Evolutionary conservation across 352 stramenopile species (phyloP).

Genomic region (Phytophthora pistaciae): DNA sequence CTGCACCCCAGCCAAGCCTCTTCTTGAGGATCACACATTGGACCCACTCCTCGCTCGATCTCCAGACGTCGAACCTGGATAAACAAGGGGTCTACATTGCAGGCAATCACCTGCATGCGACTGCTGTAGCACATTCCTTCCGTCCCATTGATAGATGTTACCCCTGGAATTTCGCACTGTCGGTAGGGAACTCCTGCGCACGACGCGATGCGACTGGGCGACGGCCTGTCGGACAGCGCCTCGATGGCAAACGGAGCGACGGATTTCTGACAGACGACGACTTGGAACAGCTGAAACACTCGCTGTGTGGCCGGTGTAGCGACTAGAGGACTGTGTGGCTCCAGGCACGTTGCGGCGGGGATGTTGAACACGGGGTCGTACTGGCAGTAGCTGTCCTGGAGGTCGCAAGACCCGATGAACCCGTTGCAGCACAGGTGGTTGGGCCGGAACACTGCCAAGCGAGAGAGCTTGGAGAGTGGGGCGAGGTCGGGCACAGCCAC

Average conservation of each 20-base stretch:
- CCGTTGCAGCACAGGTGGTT: conserved; percentile 38
- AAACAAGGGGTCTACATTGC: conserved; percentile 24
- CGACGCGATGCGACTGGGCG: conserved; percentile 1
- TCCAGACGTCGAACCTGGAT: conserved; percentile 20
- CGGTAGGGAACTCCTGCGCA: conserved; percentile 28
- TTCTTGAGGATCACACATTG: conserved; percentile 8
- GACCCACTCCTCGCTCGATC: conserved; percentile 21
- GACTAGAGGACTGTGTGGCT: conserved; percentile 8
- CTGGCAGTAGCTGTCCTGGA: conserved; percentile 21
- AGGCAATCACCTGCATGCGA: conserved; percentile 36
- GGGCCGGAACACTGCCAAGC: conserved; percentile 21
- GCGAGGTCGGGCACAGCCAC: conserved; percentile 22
- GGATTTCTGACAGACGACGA: conserved; percentile 21
- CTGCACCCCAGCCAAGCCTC: conserved; percentile 35
- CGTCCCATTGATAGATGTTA: conserved; percentile 12
- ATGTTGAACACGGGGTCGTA: conserved; percentile 12
- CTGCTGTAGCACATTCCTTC: conserved; percentile 39
- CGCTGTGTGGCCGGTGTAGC: conserved; percentile 12
- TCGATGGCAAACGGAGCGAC: conserved; percentile 12
- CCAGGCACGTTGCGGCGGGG: conserved; percentile 16
- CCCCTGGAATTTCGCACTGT: conserved; percentile 25
- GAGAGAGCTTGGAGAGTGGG: conserved; percentile 19
- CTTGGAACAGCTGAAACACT: conserved; percentile 18
- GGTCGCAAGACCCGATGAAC: conserved; percentile 25
- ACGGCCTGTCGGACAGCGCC: conserved; percentile 16